Base-by-base conservation (phyloP, 2,329 filamentous ascomycete species). In the Colletotrichum tamarilloi region DNA sequence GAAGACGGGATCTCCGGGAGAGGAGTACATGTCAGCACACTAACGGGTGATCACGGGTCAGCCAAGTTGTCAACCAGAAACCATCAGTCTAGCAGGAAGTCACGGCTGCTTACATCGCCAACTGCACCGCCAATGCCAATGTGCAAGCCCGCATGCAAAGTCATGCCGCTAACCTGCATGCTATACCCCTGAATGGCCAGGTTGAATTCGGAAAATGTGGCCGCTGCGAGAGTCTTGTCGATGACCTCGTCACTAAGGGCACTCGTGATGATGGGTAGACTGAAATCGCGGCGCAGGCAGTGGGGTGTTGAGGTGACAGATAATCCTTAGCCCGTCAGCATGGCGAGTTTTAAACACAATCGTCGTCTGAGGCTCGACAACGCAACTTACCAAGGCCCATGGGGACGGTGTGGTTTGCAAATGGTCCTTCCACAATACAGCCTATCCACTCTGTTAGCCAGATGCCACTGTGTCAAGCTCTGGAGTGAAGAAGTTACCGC, bases 251-350 rank as follows among this genome's bases (percentile, higher is more conserved):
- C 42, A 16, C 16, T 59, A 16, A 67, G 64, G 3, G 64, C 64
- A n/a, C 35, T 52, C 5, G 26, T 59, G 24, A 67, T 59, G 2
- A 67, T 67, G 11, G 64, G 64, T 0, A 67, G 12, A 28, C 64
- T 67, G 64, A 67, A 67, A 14, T 67, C 64, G 4, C 64, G 64
- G 6, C 64, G 64, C 55, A 67, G 64, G 55, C 64, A 67, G 35
- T 67, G 64, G 2, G 64, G 64, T 3, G 55, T 67, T 0, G 3
- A 59, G 11, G 57, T 56, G 26, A 59, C 16, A 19, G 64, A 67
- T 14, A 35, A 59, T n/a, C 64, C 64, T 67, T 8, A 6, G 7
- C 11, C 11, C 7, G 42, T 46, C 42, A 46, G 19, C 42, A 7
- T 46, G 5, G 42, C 16, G 7, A 46, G 19, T 6, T 46, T 46